A percentile compares a stretch with the other conserved stretches of the same genome.
These are phyloP conservation scores for Fraxinus latifolia DNA, from an alignment of 305 asterid genomes.

Conservation along the genomic window DNA sequence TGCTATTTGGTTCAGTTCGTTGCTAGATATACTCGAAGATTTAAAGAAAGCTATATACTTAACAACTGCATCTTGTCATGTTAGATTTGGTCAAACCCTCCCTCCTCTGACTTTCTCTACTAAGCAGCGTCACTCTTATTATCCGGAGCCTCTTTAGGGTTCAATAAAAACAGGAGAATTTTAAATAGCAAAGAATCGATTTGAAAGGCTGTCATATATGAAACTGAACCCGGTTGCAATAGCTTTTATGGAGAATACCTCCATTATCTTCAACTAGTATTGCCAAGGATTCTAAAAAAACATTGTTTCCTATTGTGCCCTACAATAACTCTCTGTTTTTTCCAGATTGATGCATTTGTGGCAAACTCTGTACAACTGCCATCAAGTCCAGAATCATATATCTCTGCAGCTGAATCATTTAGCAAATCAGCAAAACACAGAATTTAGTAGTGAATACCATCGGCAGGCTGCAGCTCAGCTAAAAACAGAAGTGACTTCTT, in stretches of 20 bases:
- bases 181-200: neutral
- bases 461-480: slow-evolving; percentile 79
- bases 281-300: neutral
- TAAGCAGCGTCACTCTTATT: neutral
- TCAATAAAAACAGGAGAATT: neutral
- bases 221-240: neutral
- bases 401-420: slow-evolving; percentile 60
- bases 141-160: neutral
- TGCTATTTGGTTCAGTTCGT: neutral
- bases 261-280: neutral
- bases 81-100: neutral
- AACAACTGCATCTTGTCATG: neutral
- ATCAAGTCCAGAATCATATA: slow-evolving; percentile 62
- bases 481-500: slow-evolving; percentile 62
- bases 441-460: slow-evolving; percentile 59
- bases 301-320: neutral
- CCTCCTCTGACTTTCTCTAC: neutral
- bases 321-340: slow-evolving; percentile 21
- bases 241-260: neutral
- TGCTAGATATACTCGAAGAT: neutral
- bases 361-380: slow-evolving; percentile 64
- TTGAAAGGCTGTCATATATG: neutral
- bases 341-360: slow-evolving; percentile 67
- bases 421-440: slow-evolving; percentile 42
- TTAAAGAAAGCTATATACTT: neutral